phyloP scores from a whole-genome alignment of 345 rosid genomes.

The Diplotaxis tenuifolia region DNA sequence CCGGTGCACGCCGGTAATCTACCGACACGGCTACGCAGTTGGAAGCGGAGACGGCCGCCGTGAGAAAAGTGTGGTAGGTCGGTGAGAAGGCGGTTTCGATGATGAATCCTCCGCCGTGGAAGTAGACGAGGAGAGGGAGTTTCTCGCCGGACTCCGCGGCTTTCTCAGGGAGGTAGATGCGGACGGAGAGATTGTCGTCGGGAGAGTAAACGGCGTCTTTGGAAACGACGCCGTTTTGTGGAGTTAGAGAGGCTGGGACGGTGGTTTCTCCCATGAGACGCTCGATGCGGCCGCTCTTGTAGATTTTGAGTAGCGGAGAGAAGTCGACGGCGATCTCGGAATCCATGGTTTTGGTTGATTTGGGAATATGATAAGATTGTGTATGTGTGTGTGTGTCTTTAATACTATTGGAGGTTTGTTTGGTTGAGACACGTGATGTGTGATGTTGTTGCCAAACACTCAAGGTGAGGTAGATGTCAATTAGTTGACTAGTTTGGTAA shows the following conservation, averaged over 20 bases:
- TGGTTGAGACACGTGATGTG: conserved; percentile 27
- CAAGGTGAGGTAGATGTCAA: background rate
- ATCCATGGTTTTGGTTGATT: conserved; percentile 13
- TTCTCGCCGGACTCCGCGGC: conserved; percentile 28
- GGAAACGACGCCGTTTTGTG: conserved; percentile 38
- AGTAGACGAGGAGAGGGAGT: conserved; percentile 53
- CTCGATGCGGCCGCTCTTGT: conserved; percentile 56
- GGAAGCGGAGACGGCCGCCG: conserved; percentile 37
- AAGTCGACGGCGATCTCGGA: conserved; percentile 39
- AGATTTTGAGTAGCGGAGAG: conserved; percentile 35
- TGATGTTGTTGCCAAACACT: background rate
- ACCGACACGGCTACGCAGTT: conserved; percentile 45
- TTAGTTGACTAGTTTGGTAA: conserved; percentile 6
- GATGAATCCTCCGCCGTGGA: conserved; percentile 57
- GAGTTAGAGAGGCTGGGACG: conserved; percentile 39
- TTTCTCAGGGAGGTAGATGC: conserved; percentile 41
- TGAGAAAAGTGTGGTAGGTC: conserved; percentile 35
- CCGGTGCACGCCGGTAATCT: conserved; percentile 66
- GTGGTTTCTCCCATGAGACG: conserved; percentile 41
- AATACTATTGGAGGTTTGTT: background rate
- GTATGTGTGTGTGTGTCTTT: background rate
- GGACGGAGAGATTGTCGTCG: conserved; percentile 32
- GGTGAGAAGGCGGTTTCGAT: conserved; percentile 45
- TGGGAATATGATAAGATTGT: conserved; percentile 1
- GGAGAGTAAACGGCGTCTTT: conserved; percentile 45